phyloP scores from a whole-genome alignment of 257 asterid species.

The Scutellaria minor region DNA sequence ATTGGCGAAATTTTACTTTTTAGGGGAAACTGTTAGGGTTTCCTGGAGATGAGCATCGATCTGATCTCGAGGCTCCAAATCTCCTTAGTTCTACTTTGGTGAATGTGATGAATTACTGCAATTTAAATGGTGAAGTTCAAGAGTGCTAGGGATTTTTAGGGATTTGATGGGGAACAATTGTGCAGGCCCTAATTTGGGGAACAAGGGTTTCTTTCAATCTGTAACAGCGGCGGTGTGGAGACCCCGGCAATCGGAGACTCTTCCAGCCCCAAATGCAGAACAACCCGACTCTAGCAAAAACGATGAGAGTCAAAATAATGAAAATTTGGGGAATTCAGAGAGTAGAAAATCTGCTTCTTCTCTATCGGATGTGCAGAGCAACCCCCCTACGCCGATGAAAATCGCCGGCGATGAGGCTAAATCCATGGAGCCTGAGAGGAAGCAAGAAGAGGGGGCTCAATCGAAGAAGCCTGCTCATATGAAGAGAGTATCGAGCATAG shows the following conservation, averaged over 20 bases:
- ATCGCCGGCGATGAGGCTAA: conserved; percentile 40
- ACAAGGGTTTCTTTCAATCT: conserved; percentile 62
- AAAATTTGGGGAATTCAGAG: conserved; percentile 26
- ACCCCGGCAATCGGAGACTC: conserved; percentile 44
- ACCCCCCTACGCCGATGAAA: conserved; percentile 50
- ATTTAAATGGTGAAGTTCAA: conserved; percentile 36
- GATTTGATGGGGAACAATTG: conserved; percentile 64
- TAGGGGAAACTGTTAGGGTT: conserved; percentile 15
- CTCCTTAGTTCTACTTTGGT: conserved; percentile 18
- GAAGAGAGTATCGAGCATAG: conserved; percentile 49
- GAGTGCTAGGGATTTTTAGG: conserved; percentile 40
- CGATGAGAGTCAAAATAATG: conserved; percentile 12
- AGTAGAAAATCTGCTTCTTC: conserved; percentile 29
- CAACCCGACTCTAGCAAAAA: conserved; percentile 35
- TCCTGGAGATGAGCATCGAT: conserved; percentile 27
- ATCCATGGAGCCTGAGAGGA: conserved; percentile 19
- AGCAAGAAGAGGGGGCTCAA: conserved; percentile 34
- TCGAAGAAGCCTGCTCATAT: conserved; percentile 39
- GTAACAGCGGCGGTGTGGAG: conserved; percentile 68
- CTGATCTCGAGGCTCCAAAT: conserved; percentile 6
- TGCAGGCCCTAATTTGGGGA: conserved; percentile 60
- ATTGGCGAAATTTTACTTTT: not conserved
- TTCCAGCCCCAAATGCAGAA: conserved; percentile 43
- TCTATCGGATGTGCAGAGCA: conserved; percentile 38
- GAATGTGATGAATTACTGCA: conserved; percentile 38